Evolutionary conservation across 1,284 basidiomycete genomes (phyloP).

Genomic region (Exobasidium cylindrosporum): DNA sequence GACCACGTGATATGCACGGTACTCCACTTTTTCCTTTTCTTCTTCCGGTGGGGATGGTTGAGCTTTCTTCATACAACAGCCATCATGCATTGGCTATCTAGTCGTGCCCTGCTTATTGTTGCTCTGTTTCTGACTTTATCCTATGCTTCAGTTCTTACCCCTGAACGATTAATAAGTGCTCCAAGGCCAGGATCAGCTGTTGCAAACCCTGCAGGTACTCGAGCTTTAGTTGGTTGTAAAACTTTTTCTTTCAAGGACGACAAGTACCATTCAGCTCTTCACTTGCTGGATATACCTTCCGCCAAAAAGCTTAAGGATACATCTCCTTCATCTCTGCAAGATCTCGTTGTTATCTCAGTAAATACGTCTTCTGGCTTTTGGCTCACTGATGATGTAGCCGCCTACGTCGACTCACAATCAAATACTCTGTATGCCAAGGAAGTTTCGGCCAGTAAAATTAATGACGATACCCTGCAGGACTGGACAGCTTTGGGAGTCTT

Average conservation of each 20-base stretch:
- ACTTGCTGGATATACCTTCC: not conserved
- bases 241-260: constrained; percentile 3
- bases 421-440: not conserved
- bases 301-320: not conserved
- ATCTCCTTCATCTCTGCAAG: not conserved
- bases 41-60: too few species aligned
- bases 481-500: not conserved
- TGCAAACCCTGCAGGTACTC: constrained; percentile 9
- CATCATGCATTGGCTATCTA: not conserved
- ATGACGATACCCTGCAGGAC: not conserved
- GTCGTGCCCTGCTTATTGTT: not conserved
- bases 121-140: not conserved
- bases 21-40: too few species aligned
- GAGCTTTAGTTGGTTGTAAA: not conserved
- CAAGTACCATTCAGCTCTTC: not conserved
- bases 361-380: constrained; percentile 13
- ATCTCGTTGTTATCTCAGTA: not conserved
- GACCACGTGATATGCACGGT: too few species aligned
- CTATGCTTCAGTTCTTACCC: constrained; percentile 4
- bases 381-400: constrained; percentile 14
- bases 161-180: constrained; percentile 13
- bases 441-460: not conserved
- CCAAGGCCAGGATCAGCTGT: constrained; percentile 9
- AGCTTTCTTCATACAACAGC: too few species aligned
- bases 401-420: not conserved